Evolutionary conservation across 768 basidiomycete species (phyloP), one percentile per base, ranked within the genome.

Genomic region (Hortiboletus flavorubellus): DNA sequence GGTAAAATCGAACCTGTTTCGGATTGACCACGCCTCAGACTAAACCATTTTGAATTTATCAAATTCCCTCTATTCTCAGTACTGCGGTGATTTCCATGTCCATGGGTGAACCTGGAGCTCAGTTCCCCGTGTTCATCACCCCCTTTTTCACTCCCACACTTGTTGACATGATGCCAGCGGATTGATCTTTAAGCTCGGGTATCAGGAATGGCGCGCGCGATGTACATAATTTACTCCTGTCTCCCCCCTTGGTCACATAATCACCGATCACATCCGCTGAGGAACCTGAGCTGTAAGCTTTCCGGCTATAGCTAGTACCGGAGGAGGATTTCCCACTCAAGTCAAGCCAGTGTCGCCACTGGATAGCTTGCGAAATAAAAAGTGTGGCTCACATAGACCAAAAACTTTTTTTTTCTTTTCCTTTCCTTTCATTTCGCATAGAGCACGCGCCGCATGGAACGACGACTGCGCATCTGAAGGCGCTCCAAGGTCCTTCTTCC

Each of bases 1-100:
- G 58, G 54, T 46, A 45, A 33, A 35, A 30, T n/a, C 2, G n/a
- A 40, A 18, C 54, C 30, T 1, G 49, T 42, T 58, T 50, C 48
- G 44, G 53, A 49, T 29, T 43, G 44, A 14, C 37, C 51, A 45
- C 38, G 54, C 52, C 29, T 30, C 44, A 48, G 14, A 26, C 67
- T 66, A 66, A 49, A 51, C 66, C 56, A 48, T 61, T 56, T 56
- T 10, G 23, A 59, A 49, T 31, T 12, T 46, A 42, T 42, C 41
- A 46, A 59, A 56, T 56, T 61, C 49, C 56, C 55, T 39, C 42
- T 9, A 16, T 45, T 35, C 40, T 6, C 26, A 26, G 26, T 26
- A 26, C 18, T 8, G 45, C 38, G 31, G 34, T 46, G 21, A 34
- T 16, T 49, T 61, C 34, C 49, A 42, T 41, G 37, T 14, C 37